Base-by-base conservation (phyloP, 768 basidiomycete species). In the Trametes gibbosa region DNA sequence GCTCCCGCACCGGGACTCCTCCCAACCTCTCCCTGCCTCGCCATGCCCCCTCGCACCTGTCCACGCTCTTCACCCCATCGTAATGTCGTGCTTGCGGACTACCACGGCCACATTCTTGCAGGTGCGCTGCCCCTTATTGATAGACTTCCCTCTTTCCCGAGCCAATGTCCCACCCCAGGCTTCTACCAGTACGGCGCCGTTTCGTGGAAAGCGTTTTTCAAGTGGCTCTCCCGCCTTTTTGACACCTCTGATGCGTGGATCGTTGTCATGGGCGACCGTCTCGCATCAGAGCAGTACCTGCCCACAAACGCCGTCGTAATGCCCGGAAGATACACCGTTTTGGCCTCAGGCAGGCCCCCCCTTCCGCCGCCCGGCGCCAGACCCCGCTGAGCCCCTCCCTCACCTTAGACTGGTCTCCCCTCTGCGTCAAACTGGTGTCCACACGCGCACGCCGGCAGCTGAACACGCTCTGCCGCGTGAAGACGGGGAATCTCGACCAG, bases 141-240 rank as follows among this genome's bases (percentile, higher is more conserved):
- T 48, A 2, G 17, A 10, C 37, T 7, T 17, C 10, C 25, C n/a
- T 25, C 23, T 16, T 12, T 17, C 6, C 34, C 29, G 8, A 52
- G 8, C 17, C 24, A n/a, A 25, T 8, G 13, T 23, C 13, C 5
- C 27, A 8, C 19, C 23, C 2, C 19, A 59, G 52, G 52, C 47
- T 59, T 59, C 47, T 35, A 59, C 47, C 58, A 59, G 23, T 59
- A 59, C 35, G 58, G 58, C 7, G 29, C 53, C 14, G 47, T 59
- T 19, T 21, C 51, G 14, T 59, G 58, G 58, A n/a, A 23, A 32
- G 25, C 48, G 10, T 53, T 59, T 19, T 54, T 54, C 58, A 24
- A 23, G 25, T 59, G 58, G 58, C 58, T 59, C 25, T 41, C 29
- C 9, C 1, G 27, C 5, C 52, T 59, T 2, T 40, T 59, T 16